Base-by-base conservation (phyloP, 345 rosid genomes). In the Microcos paniculata region DNA sequence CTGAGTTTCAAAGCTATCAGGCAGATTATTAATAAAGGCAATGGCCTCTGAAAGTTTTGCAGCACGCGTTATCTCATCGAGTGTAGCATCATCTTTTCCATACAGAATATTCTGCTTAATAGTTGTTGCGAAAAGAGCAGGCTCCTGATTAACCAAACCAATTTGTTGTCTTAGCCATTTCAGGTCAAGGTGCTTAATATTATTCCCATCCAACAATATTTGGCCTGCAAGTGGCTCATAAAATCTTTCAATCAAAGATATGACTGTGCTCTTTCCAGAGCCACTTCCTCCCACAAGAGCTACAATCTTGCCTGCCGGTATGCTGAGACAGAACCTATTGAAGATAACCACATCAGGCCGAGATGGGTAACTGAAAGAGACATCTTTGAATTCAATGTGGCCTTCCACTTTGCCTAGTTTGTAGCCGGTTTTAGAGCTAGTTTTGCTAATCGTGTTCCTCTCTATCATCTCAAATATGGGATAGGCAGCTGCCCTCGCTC, bases 211-310 rank as follows among this genome's bases (percentile, higher is more conserved):
- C 13, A 93, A 67, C 61, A 87, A 72, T 55, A 96, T 82, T 23
- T 84, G 81, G 46, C 99, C 98, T 0, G 89, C 75, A 11, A 75
- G 71, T 9, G 99, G 99, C 79, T 96, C 96, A 49, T 96, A 96
- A 85, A 96, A 96, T 48, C 98, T 88, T 64, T 93, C 98, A 8
- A 96, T 93, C 84, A 96, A 82, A 40, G 99, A 96, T 67, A 96
- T 80, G n/a, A 90, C 87, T 0, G 99, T 96, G 84, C 99, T 96
- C 87, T 93, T 96, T 43, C 99, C 98, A 0, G 96, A 93, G 18
- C 99, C 99, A 62, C 99, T 96, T 80, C 93, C 94, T 28, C 99
- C 99, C 19, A 96, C 99, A 45, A 96, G 92, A 30, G 99, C 99
- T 62, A 91, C 90, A 40, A 96, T 80, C 85, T 93, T 93, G 14